A percentile compares a stretch with the other conserved stretches of the same genome.
phyloP scores from a whole-genome alignment of 2,329 filamentous ascomycete species.

The Cladophialophora psammophila region DNA sequence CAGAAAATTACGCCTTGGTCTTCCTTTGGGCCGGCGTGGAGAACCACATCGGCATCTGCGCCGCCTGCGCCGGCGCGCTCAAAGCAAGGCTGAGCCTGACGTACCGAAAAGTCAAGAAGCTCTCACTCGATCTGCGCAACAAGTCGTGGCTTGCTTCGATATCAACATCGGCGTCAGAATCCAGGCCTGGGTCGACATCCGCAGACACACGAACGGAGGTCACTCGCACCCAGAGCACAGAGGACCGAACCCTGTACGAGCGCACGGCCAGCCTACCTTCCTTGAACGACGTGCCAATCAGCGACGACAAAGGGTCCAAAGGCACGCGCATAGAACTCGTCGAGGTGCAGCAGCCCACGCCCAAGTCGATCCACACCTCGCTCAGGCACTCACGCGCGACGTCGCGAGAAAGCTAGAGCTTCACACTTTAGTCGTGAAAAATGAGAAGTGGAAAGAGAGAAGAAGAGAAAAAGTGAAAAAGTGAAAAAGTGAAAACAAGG shows the following conservation, averaged over 20 bases:
- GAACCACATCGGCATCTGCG: constrained; percentile 37
- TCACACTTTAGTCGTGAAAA: neutral
- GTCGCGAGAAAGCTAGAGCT: neutral
- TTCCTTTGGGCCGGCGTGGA: constrained; percentile 34
- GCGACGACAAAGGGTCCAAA: neutral
- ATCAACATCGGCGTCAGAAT: neutral
- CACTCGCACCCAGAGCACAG: constrained; percentile 18
- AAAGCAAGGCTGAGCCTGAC: constrained; percentile 28
- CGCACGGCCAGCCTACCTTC: constrained; percentile 19
- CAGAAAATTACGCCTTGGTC: constrained; percentile 35
- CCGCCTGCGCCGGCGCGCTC: constrained; percentile 34
- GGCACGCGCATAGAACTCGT: constrained; percentile 4
- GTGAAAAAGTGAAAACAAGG: too few species aligned
- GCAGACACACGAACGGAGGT: neutral
- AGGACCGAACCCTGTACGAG: constrained; percentile 28
- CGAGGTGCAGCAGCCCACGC: neutral
- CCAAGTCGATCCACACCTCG: neutral
- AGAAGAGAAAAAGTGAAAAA: too few species aligned
- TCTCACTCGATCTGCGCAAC: constrained; percentile 26
- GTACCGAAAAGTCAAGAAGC: constrained; percentile 18
- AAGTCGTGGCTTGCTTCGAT: constrained; percentile 21
- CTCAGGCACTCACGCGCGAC: neutral
- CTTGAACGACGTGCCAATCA: neutral
- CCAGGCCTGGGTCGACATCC: neutral
- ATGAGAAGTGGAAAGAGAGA: too few species aligned